Percentiles rank a stretch among this genome's conserved stretches.
These are phyloP conservation scores for Xylaria sp. DNA, from an alignment of 2,329 filamentous ascomycete species.

Conservation along the genomic window DNA sequence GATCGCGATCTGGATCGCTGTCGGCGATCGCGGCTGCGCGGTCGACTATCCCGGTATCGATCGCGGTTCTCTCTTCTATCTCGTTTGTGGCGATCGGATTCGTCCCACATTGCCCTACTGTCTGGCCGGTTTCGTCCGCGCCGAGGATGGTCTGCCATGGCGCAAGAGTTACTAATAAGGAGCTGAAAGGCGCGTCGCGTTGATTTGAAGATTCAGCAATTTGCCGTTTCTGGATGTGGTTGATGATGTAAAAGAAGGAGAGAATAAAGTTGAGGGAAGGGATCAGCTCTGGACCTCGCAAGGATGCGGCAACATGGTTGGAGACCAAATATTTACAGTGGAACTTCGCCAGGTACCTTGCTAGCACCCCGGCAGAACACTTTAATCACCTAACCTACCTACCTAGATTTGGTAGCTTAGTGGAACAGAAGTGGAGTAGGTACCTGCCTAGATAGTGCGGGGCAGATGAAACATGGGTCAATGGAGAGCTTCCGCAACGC, in stretches of 20 bases:
- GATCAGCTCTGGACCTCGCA: slow-evolving; percentile 1
- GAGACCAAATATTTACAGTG: slow-evolving; percentile 38
- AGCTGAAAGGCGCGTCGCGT: slow-evolving; percentile 19
- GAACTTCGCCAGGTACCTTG: slow-evolving; percentile 9
- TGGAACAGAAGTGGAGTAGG: not conserved
- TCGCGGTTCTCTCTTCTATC: slow-evolving; percentile 49
- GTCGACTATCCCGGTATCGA: slow-evolving; percentile 49
- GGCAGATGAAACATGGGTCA: slow-evolving; percentile 17
- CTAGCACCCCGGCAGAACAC: not conserved
- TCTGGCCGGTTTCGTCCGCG: slow-evolving; percentile 60
- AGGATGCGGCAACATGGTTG: slow-evolving; percentile 6
- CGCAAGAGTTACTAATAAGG: slow-evolving; percentile 21
- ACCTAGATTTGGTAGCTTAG: not conserved
- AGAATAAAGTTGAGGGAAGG: slow-evolving; percentile 8
- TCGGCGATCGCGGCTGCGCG: slow-evolving; percentile 49
- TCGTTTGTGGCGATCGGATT: slow-evolving; percentile 56
- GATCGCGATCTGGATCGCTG: slow-evolving; percentile 38
- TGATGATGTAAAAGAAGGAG: slow-evolving; percentile 3
- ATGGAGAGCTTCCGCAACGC: not conserved
- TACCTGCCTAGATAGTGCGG: slow-evolving; percentile 9
- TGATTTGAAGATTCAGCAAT: not conserved
- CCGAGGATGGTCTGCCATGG: slow-evolving; percentile 64
- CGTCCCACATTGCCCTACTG: slow-evolving; percentile 72
- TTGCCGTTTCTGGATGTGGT: not conserved
- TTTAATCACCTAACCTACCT: not conserved